These are phyloP conservation scores for Daedaleopsis nitida DNA, from an alignment of 768 basidiomycete genomes.

Conservation along the genomic window DNA sequence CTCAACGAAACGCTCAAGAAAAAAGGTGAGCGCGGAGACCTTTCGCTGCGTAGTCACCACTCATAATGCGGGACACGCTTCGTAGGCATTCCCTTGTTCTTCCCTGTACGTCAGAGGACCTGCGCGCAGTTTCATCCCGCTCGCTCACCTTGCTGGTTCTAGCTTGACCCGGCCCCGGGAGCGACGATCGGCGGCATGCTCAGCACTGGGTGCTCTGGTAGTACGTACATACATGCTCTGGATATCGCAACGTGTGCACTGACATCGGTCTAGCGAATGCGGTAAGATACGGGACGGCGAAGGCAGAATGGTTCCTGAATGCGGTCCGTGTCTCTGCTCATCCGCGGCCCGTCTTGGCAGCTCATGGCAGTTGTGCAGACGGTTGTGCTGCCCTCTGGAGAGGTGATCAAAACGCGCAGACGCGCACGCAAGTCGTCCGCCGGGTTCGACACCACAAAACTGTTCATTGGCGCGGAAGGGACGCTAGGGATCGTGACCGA, in stretches of 20 bases:
- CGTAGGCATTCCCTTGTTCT: constrained; percentile 78
- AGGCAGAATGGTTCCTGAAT: constrained; percentile 90
- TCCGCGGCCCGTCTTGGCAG: not conserved
- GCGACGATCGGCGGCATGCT: constrained; percentile 89
- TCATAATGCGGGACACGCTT: not conserved
- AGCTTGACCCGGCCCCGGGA: constrained; percentile 78
- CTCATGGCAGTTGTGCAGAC: constrained; percentile 55
- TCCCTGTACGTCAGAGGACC: constrained; percentile 55
- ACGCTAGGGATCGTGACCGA: constrained; percentile 91
- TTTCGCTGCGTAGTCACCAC: not conserved
- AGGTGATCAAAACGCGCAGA: constrained; percentile 86
- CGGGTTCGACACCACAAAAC: constrained; percentile 82
- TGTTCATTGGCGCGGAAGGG: constrained; percentile 84
- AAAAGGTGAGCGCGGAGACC: constrained; percentile 43
- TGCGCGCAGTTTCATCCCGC: not conserved
- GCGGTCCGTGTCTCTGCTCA: constrained; percentile 46
- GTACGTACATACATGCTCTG: constrained; percentile 35
- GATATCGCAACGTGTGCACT: not conserved
- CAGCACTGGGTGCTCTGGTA: constrained; percentile 85
- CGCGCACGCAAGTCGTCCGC: constrained; percentile 83
- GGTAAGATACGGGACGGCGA: constrained; percentile 86
- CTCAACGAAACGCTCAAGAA: constrained; percentile 68
- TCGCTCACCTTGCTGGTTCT: not conserved
- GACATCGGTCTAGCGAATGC: constrained; percentile 58
- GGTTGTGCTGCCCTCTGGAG: constrained; percentile 84